Percentiles rank a stretch among this genome's conserved stretches.
These are phyloP conservation scores for Sporothrix schenckii DNA, from an alignment of 2,329 filamentous ascomycete species.

Conservation along the genomic window DNA sequence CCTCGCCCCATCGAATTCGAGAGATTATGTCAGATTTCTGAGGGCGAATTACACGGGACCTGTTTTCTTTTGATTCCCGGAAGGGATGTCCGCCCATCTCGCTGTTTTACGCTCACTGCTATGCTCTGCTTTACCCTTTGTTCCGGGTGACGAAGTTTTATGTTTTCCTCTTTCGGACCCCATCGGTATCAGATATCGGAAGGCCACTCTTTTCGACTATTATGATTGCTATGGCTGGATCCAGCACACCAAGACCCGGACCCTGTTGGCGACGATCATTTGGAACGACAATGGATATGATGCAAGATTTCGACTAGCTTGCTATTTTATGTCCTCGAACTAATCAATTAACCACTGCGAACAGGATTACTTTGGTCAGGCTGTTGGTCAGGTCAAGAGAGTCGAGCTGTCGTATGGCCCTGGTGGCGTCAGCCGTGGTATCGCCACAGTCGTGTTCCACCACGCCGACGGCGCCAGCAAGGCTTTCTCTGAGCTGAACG, in stretches of 20 bases:
- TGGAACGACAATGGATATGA: constrained; percentile 36
- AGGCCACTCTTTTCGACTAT: constrained; percentile 15
- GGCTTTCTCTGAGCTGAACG: constrained; percentile 82
- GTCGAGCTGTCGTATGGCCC: constrained; percentile 92
- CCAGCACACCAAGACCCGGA: constrained; percentile 13
- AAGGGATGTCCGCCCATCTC: constrained; percentile 21
- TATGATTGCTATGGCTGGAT: not conserved
- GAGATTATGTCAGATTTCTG: not conserved
- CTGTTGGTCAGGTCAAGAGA: constrained; percentile 86
- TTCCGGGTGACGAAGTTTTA: not conserved
- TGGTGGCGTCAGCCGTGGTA: constrained; percentile 86
- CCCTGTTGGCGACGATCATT: not conserved
- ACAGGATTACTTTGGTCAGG: constrained; percentile 95
- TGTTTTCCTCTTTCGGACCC: constrained; percentile 1
- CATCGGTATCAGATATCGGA: constrained; percentile 11
- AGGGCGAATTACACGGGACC: not conserved
- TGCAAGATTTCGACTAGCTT: constrained; percentile 42
- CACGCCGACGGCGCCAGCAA: constrained; percentile 80
- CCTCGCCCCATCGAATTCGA: not conserved
- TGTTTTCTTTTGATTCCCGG: not conserved
- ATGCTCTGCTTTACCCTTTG: constrained; percentile 43
- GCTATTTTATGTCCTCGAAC: constrained; percentile 59
- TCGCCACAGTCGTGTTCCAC: constrained; percentile 84
- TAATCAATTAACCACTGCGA: constrained; percentile 66
- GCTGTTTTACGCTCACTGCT: constrained; percentile 42